A percentile compares a stretch with the other conserved stretches of the same genome.
These are phyloP conservation scores for Maudiozyma humilis DNA, from an alignment of 1,139 yeast genomes.

Conservation along the genomic window DNA sequence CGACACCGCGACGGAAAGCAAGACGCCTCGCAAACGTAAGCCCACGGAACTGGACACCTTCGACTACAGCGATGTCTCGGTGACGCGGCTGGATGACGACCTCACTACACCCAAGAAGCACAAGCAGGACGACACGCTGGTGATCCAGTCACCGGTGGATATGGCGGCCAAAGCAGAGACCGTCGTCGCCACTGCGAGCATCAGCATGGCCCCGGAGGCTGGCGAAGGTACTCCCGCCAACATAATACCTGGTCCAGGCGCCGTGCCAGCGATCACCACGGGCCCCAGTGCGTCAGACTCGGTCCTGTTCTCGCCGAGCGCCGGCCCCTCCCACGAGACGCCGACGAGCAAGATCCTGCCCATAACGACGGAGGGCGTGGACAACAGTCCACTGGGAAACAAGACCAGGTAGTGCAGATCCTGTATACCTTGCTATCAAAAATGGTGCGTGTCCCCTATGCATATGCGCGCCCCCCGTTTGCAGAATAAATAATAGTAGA, in stretches of 20 bases:
- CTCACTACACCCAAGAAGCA: slow-evolving; percentile 23
- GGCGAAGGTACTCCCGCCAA: background rate
- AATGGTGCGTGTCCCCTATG: no score
- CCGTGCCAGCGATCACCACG: background rate
- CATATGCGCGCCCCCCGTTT: no score
- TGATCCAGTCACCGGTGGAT: slow-evolving; percentile 12
- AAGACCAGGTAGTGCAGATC: slow-evolving; percentile 7
- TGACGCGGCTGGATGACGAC: slow-evolving; percentile 1
- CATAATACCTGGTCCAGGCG: background rate
- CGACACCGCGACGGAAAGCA: slow-evolving; percentile 3
- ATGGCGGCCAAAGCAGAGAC: background rate
- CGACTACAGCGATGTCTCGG: slow-evolving; percentile 14
- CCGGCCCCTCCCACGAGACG: background rate
- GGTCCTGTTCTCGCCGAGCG: slow-evolving; percentile 6
- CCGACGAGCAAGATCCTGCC: slow-evolving; percentile 5
- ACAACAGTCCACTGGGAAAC: slow-evolving; percentile 8
- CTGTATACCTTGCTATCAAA: no score
- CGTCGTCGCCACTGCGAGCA: background rate
- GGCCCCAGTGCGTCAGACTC: background rate
- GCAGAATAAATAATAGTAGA: slow-evolving; percentile 1
- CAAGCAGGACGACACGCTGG: slow-evolving; percentile 9
- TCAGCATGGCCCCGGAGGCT: background rate
- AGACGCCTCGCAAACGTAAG: slow-evolving; percentile 21
- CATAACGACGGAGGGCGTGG: slow-evolving; percentile 4
- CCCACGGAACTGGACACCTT: slow-evolving; percentile 24